Conservation (phyloP, 2,329 filamentous ascomycete species). For the Ophiostoma perfectum region DNA sequence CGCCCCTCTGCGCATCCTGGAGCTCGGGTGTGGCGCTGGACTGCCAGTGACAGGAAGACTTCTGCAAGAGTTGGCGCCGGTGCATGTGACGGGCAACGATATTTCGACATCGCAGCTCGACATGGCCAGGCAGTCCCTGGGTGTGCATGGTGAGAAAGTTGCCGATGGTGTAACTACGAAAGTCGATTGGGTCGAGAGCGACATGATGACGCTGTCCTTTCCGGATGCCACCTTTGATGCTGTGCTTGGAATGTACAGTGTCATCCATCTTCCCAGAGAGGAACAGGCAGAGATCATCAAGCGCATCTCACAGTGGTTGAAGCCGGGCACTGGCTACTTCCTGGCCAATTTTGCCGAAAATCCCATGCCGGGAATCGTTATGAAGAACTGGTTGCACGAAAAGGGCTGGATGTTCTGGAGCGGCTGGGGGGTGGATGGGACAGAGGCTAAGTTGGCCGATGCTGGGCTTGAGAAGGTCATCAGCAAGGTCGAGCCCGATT, state of each 20-base stretch:
- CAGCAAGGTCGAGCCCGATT: neutral
- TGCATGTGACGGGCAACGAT: neutral
- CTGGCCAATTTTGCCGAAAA: slow-evolving; percentile 25
- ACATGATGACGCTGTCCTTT: neutral
- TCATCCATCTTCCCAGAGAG: neutral
- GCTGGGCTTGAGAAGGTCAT: neutral
- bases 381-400: slow-evolving; percentile 38
- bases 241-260: neutral
- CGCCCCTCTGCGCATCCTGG: neutral
- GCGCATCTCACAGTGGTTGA: neutral
- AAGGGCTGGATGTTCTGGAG: slow-evolving; percentile 44
- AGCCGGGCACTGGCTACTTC: slow-evolving; percentile 3
- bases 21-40: neutral
- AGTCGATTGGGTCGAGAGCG: neutral
- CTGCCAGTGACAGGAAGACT: neutral
- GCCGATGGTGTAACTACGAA: neutral
- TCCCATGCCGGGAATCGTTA: slow-evolving; percentile 30
- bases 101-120: neutral
- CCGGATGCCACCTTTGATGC: neutral
- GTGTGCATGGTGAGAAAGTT: neutral
- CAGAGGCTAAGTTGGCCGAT: slow-evolving; percentile 24
- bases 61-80: neutral
- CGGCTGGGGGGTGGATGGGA: slow-evolving; percentile 36
- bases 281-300: neutral
- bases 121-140: neutral